Evolutionary conservation across 2,329 filamentous ascomycete genomes (phyloP), one percentile per base, ranked within the genome.

Genomic region (Domatiomyces globalis): DNA sequence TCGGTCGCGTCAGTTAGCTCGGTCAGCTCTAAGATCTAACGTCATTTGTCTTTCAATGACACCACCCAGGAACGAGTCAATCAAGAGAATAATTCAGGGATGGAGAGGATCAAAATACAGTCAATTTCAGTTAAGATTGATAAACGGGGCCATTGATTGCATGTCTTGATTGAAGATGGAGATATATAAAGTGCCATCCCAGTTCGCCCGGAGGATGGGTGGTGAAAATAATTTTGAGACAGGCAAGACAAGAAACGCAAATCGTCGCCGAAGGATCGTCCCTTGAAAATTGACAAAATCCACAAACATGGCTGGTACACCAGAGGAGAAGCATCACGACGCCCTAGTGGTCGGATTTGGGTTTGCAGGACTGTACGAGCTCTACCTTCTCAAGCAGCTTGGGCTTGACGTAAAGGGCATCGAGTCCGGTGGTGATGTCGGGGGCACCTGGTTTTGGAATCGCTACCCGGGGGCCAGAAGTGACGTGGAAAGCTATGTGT

Each of bases 341-440:
- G 52, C 52, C n/a, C 52, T 62, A 29, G 52, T 57, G 46, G 57
- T 63, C 2, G 63, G 63, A 27, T 58, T 61, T 5, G 61, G 63
- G 2, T 61, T 62, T 48, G 55, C 70, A 27, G 73, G 73, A n/a
- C 62, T 75, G 18, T 77, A 73, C 50, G 70, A 71, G 63, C 69
- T 77, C 25, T 72, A 77, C 55, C 69, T 69, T 0, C 68, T 78
- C 8, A 71, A 73, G 1, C 70, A 77, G 10, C 66, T 67, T 5
- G 76, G 75, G 1, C 61, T 72, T 19, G 71, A 71, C 8, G 63
- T 67, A 1, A 66, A 69, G 22, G 66, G 78, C n/a, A 73, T 73
- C 54, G 77, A 80, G 53, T 72, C 73, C 0, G 77, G 71, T 4
- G 66, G 67, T 4, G 70, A 72, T 47, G 60, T 69, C 0, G 53